Evolutionary conservation across 805 yeast species (phyloP), one percentile per base, ranked within the genome.

Genomic region (Ogataea populi-albae): DNA sequence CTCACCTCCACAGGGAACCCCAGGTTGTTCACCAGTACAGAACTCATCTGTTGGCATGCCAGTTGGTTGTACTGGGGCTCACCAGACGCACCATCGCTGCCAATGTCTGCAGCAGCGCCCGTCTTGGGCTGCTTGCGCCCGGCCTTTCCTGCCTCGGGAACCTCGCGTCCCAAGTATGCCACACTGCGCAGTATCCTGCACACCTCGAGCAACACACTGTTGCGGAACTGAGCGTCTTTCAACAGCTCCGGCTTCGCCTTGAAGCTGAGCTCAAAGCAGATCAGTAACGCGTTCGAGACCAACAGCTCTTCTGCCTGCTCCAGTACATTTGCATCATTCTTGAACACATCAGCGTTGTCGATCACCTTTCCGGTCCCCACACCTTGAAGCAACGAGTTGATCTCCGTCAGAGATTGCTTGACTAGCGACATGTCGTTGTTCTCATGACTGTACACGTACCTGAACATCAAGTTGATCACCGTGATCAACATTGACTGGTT

Each of bases 191-290:
- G 73, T 16, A 87, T 63, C 28, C 76, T 66, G 1, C 93, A 77
- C 10, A 86, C 66, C 52, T 91, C 98, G 26, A 58, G 42, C 46
- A 78, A 75, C 2, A 87, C 80, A 24, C 85, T 70, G 40, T 80
- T 70, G 51, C 91, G 72, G 46, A 74, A 76, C 55, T 86, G 89
- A 4, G 95, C 95, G 57, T 88, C 96, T 45, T 77, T 76, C 32
- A 79, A 64, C 52, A 81, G 76, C 49, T 81, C 79, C 23, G 69
- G 72, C 21, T 73, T 72, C 23, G 79, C 73, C 47, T 82, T 79
- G 56, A 86, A 80, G n/a, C 95, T 86, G 31, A 87, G 65, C 57
- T 86, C 89, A 65, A 87, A 84, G 23, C 81, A 69, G 36, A 86
- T 63, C 32, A 81, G 73, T 3, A 88, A 72, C 18, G 78, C 68